Evolutionary conservation across 352 stramenopile species (phyloP).

Genomic region (Phytophthora fragariaefolia): DNA sequence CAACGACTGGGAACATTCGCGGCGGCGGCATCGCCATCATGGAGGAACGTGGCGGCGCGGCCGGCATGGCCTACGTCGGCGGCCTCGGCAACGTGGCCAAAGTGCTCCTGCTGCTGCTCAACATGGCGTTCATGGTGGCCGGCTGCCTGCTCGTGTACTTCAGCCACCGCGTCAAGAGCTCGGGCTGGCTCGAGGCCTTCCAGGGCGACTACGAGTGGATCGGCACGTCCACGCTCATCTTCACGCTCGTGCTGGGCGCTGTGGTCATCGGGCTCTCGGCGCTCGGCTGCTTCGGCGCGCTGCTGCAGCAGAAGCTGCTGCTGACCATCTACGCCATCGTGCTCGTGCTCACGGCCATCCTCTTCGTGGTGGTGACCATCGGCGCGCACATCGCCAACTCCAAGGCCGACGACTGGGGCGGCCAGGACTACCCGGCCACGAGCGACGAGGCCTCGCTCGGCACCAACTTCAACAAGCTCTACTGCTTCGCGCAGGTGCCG

Average conservation of each 20-base stretch:
- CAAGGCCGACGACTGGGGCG: conserved; percentile 60
- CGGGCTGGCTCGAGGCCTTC: conserved; percentile 80
- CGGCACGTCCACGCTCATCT: conserved; percentile 63
- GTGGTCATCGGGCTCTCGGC: conserved; percentile 70
- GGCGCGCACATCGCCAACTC: conserved; percentile 61
- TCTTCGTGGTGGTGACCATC: conserved; percentile 75
- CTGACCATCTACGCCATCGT: conserved; percentile 75
- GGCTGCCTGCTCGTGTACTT: conserved; percentile 86
- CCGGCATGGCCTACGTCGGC: conserved; percentile 51
- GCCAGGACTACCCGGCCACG: conserved; percentile 51
- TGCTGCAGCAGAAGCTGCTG: conserved; percentile 72
- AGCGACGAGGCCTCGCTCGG: conserved; percentile 58
- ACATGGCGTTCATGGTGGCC: conserved; percentile 85
- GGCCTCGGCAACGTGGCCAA: conserved; percentile 78
- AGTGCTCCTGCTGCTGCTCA: conserved; percentile 80
- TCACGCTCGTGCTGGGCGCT: conserved; percentile 72
- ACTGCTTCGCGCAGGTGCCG: conserved; percentile 81
- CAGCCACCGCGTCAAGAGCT: conserved; percentile 66
- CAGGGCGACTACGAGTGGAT: conserved; percentile 74
- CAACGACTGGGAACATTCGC: conserved; percentile 23
- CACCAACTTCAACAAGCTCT: conserved; percentile 80
- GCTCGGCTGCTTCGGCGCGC: conserved; percentile 76
- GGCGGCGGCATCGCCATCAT: conserved; percentile 45
- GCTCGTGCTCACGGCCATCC: conserved; percentile 57
- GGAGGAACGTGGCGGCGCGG: conserved; percentile 51